These are phyloP conservation scores for Catunica adiposa DNA, from an alignment of 2,329 filamentous ascomycete genomes.

Conservation along the genomic window DNA sequence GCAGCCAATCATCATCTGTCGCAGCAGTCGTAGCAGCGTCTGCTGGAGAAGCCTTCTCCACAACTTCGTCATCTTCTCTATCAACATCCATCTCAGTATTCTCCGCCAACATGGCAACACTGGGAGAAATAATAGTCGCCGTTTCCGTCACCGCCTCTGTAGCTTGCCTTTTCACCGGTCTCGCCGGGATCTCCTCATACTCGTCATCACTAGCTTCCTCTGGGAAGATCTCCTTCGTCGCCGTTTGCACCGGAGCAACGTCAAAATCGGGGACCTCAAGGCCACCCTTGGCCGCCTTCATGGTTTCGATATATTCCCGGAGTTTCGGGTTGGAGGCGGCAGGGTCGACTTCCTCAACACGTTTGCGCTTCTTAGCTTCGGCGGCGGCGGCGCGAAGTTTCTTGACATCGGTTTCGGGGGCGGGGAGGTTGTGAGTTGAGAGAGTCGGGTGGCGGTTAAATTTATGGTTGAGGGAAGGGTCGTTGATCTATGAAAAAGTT, in stretches of 20 bases:
- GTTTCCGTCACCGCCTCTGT: constrained; percentile 14
- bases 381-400: constrained; percentile 11
- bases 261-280: constrained; percentile 13
- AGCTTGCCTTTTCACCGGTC: constrained; percentile 17
- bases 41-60: not conserved
- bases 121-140: not conserved
- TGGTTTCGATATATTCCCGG: constrained; percentile 70
- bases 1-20: constrained; percentile 80
- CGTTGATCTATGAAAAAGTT: constrained; percentile 13
- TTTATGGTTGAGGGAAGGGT: constrained; percentile 11
- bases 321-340: constrained; percentile 55
- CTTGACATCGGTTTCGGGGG: not conserved
- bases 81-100: constrained; percentile 18
- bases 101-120: constrained; percentile 6
- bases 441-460: constrained; percentile 1
- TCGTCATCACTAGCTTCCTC: constrained; percentile 55
- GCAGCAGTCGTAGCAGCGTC: constrained; percentile 18
- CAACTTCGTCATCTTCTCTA: constrained; percentile 7
- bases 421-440: not conserved
- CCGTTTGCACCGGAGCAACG: not conserved
- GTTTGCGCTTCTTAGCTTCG: constrained; percentile 50
- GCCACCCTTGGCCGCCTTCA: constrained; percentile 35
- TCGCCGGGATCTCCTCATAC: constrained; percentile 47
- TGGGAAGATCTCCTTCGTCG: constrained; percentile 21
- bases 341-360: constrained; percentile 34